Conservation (phyloP, 2,329 filamentous ascomycete species). For the Xylariaceae sp. region DNA sequence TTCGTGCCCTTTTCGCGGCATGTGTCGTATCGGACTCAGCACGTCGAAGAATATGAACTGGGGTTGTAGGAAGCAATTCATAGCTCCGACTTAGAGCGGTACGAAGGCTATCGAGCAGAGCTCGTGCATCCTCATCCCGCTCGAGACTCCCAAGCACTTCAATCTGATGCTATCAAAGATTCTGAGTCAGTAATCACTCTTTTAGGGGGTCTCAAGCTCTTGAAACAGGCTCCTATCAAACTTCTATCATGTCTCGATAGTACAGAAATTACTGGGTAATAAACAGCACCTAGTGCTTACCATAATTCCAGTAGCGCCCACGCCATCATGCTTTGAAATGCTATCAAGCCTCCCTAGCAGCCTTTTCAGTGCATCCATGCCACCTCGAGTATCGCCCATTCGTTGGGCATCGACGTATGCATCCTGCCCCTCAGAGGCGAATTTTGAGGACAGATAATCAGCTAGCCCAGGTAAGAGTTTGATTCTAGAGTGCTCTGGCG, state of each 20-base stretch:
- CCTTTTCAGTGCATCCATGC: slow-evolving; percentile 5
- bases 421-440: slow-evolving; percentile 11
- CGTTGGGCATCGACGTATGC: slow-evolving; percentile 10
- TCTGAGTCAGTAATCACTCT: too few species aligned
- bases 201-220: too few species aligned
- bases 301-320: background rate
- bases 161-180: slow-evolving; percentile 11
- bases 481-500: slow-evolving; percentile 5
- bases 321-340: slow-evolving; percentile 5
- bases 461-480: slow-evolving; percentile 4
- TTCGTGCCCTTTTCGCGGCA: background rate
- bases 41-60: background rate
- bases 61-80: background rate
- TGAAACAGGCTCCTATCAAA: too few species aligned
- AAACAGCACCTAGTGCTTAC: too few species aligned
- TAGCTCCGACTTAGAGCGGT: background rate
- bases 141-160: slow-evolving; percentile 13
- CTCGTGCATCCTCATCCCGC: slow-evolving; percentile 9
- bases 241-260: too few species aligned
- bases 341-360: slow-evolving; percentile 7
- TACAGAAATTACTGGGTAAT: too few species aligned
- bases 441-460: slow-evolving; percentile 11
- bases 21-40: background rate
- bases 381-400: slow-evolving; percentile 7
- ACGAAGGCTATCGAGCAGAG: slow-evolving; percentile 6